Conservation (phyloP, 73 alveolate genomes). For the Blepharisma stoltei region DNA sequence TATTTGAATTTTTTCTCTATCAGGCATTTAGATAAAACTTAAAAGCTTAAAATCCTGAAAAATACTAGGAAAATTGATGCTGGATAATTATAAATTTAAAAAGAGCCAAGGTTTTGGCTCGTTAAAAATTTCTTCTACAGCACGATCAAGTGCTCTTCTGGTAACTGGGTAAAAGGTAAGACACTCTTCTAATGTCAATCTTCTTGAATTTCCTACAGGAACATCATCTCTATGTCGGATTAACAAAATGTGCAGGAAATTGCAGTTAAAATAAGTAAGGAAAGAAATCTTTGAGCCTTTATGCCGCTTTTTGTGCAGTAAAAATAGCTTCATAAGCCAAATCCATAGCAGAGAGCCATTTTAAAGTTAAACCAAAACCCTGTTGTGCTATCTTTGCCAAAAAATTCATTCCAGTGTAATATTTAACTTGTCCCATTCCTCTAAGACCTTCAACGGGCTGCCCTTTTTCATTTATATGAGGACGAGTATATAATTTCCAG, state of each 20-base stretch:
- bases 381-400: too few relatives aligned
- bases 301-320: background rate
- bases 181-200: constrained; percentile 73
- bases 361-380: background rate
- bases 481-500: too few relatives aligned
- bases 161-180: constrained; percentile 84
- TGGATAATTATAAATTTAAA: too few relatives aligned
- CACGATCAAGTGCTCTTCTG: constrained; percentile 90
- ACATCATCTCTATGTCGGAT: constrained; percentile 2
- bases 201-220: constrained; percentile 5
- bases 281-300: constrained; percentile 4
- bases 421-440: too few relatives aligned
- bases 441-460: too few relatives aligned
- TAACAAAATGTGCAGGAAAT: background rate
- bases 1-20: too few relatives aligned
- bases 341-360: background rate
- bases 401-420: too few relatives aligned
- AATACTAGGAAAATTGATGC: too few relatives aligned
- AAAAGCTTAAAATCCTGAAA: too few relatives aligned
- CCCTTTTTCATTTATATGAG: too few relatives aligned
- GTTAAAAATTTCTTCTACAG: constrained; percentile 40
- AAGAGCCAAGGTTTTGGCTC: constrained; percentile 36
- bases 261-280: constrained; percentile 11
- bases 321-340: background rate
- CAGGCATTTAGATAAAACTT: too few relatives aligned